phyloP scores from a whole-genome alignment of 75 land plant genomes.

The Pinus taeda region DNA sequence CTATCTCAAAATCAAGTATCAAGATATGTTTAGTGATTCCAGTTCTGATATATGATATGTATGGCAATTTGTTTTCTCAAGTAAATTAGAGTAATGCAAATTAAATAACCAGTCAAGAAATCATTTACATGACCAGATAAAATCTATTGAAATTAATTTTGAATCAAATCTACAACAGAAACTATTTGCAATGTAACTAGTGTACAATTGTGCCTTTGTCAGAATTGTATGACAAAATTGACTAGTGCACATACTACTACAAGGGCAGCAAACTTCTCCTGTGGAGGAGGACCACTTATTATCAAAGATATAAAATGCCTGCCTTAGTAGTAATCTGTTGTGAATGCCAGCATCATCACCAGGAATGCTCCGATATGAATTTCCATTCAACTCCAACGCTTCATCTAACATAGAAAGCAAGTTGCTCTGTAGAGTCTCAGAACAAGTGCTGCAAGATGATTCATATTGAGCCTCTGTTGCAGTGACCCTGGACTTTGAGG shows the following conservation, averaged over 20 bases:
- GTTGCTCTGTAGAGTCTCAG: not conserved
- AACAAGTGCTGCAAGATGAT: no score
- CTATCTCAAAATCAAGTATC: no score
- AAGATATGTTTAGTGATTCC: no score
- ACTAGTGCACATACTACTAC: not conserved
- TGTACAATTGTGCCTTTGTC: not conserved
- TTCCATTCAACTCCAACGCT: no score
- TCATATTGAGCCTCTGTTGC: not conserved
- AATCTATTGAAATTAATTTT: not conserved
- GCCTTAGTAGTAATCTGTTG: not conserved
- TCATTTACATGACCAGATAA: not conserved
- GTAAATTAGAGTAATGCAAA: not conserved
- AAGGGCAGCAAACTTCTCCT: not conserved
- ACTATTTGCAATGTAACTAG: not conserved
- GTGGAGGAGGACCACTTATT: not conserved
- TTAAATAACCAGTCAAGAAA: not conserved
- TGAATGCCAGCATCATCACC: not conserved
- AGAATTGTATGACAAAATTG: not conserved
- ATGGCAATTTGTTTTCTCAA: no score
- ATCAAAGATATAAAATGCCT: no score
- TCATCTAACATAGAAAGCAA: not conserved
- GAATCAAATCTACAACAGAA: no score
- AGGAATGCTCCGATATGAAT: not conserved
- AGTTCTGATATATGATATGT: no score
- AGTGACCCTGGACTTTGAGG: not conserved